These are phyloP conservation scores for Penicillium thymicola DNA, from an alignment of 2,329 filamentous ascomycete species.

Conservation along the genomic window DNA sequence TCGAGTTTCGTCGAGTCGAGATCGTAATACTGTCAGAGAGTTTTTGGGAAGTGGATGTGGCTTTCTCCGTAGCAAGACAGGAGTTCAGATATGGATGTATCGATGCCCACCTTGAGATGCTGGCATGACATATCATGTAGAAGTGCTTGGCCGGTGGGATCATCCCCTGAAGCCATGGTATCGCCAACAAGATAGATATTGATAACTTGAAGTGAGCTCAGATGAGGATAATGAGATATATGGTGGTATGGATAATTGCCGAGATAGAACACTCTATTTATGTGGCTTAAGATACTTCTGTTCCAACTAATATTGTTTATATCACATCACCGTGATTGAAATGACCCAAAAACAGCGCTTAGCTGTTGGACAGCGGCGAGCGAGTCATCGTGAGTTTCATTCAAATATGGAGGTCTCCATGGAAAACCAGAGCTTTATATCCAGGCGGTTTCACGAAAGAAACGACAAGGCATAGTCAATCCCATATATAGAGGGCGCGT, in stretches of 20 bases:
- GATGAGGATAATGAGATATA: not conserved
- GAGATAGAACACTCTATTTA: not conserved
- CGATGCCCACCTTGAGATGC: not conserved
- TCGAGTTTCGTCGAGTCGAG: not conserved
- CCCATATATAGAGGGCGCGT: not conserved
- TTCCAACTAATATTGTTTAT: not conserved
- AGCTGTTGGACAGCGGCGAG: not conserved
- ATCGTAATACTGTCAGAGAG: not conserved
- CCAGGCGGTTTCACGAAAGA: not conserved
- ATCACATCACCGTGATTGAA: not conserved
- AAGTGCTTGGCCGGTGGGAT: too few relatives aligned
- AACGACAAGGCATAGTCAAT: not conserved
- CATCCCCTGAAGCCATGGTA: not conserved
- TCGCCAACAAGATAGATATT: not conserved
- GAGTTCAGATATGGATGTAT: not conserved
- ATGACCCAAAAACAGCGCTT: not conserved
- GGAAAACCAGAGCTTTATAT: not conserved
- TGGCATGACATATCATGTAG: not conserved
- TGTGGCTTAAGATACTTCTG: not conserved
- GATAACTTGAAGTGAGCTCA: not conserved
- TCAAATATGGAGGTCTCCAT: not conserved
- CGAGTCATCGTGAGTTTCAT: not conserved
- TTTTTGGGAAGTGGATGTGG: not conserved
- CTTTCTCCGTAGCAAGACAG: not conserved
- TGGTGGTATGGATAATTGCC: not conserved